phyloP scores from a whole-genome alignment of 306 rosid species.

The Fragaria vesca region DNA sequence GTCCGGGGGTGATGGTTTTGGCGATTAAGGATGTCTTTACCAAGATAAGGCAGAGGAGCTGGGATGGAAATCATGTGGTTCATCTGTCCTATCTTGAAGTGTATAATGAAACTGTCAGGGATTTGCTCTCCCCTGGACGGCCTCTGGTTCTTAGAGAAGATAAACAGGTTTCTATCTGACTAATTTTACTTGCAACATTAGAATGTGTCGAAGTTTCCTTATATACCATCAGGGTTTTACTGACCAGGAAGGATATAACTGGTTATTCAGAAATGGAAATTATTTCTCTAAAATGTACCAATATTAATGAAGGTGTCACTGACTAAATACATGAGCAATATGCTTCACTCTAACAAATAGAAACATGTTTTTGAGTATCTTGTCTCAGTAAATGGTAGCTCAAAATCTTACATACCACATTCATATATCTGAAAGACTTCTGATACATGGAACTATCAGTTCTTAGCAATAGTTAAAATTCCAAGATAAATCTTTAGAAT shows the following conservation, averaged over 20 bases:
- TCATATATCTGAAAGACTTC: background rate
- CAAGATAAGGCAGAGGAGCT: slow-evolving; percentile 84
- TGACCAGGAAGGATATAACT: background rate
- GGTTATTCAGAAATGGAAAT: background rate
- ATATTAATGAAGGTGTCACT: background rate
- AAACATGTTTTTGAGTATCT: background rate
- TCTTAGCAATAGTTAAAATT: background rate
- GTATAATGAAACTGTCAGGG: slow-evolving; percentile 89
- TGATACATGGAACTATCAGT: background rate
- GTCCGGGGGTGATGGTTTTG: slow-evolving; percentile 97
- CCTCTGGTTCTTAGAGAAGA: slow-evolving; percentile 95
- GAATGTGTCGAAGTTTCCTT: background rate
- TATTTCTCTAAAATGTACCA: background rate
- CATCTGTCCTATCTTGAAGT: slow-evolving; percentile 95
- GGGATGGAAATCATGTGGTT: slow-evolving; percentile 82
- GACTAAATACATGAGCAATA: background rate
- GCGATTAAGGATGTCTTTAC: slow-evolving; percentile 89
- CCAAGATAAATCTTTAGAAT: background rate
- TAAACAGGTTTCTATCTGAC: slow-evolving; percentile 57
- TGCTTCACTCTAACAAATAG: background rate
- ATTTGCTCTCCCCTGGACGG: slow-evolving; percentile 92
- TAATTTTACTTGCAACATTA: slow-evolving; percentile 1
- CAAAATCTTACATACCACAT: background rate
- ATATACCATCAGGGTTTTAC: background rate
- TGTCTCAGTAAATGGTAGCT: background rate